Conservation (phyloP, 2,329 filamentous ascomycete genomes). For the Stagonosporopsis chrysanthemi region DNA sequence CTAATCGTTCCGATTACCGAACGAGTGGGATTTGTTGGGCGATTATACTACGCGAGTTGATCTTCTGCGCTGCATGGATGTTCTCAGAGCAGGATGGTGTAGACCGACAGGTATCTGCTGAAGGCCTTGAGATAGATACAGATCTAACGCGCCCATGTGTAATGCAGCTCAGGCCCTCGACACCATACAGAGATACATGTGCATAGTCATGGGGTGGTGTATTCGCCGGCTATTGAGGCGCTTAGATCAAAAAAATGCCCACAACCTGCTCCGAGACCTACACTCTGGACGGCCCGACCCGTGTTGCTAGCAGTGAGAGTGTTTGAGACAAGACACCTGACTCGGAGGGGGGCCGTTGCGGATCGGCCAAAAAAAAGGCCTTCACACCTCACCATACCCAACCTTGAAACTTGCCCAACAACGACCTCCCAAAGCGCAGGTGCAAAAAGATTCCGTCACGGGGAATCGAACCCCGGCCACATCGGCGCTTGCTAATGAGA, state of each 20-base stretch:
- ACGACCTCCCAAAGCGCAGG: too few species aligned
- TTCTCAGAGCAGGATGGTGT: neutral
- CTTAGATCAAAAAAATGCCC: too few species aligned
- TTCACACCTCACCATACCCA: neutral
- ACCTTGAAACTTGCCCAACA: neutral
- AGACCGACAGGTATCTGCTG: neutral
- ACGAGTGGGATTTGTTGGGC: neutral
- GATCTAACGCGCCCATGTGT: neutral
- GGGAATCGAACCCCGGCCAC: constrained; percentile 22
- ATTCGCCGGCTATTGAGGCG: too few species aligned
- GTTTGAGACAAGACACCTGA: too few species aligned
- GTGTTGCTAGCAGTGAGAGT: too few species aligned
- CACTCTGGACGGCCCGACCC: too few species aligned
- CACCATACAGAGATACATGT: neutral
- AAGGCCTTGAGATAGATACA: neutral
- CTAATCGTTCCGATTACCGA: neutral
- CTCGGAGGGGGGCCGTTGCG: too few species aligned
- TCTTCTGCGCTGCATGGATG: neutral
- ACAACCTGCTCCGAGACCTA: too few species aligned
- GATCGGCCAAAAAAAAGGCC: neutral
- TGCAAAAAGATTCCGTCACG: constrained; percentile 16
- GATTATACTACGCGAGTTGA: neutral
- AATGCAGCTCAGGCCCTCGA: neutral
- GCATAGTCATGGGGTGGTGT: too few species aligned
- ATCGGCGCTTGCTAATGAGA: constrained; percentile 20